Evolutionary conservation across 2,329 filamentous ascomycete genomes (phyloP), one percentile per base, ranked within the genome.

Genomic region (Pseudogymnoascus sp.): DNA sequence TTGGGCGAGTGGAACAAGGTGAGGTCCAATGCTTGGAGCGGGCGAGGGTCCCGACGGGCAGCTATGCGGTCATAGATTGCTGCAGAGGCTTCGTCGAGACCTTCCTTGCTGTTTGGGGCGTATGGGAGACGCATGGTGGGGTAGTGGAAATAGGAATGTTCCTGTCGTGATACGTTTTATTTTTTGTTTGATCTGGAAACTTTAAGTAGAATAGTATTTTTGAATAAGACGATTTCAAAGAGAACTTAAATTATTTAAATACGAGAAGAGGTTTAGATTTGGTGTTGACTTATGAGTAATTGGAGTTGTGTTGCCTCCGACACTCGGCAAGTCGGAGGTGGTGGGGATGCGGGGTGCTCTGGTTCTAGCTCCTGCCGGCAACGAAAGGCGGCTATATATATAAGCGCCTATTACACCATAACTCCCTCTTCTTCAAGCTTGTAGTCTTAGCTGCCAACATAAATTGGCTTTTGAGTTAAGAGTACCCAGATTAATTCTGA

Each of bases 11-110:
- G 90, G 11, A 93, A 81, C 1, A 93, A 83, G 1, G 90, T 81
- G 2, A 91, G 83, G 73, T 93, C 90, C n/a, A 93, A 83, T 0
- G 87, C 76, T 65, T 90, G 89, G 19, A 93, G 82, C 2, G 88
- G 87, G 1, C 89, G 85, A 0, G 89, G 88, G 1, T 79, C 76
- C 24, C 89, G 86, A 14, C 89, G 87, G 35, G 82, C 85, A 8
- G 78, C 77, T 70, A 91, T 85, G 69, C 87, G 87, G 60, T 78
- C 69, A 67, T 89, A 82, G 70, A 91, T 85, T 35, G 79, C 82
- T 1, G 77, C 31, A 33, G 78, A 81, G 0, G 76, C 76, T 5
- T 86, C 80, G 50, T 82, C 78, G 1, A 75, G 67, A 24, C 50
- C 50, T 33, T 35, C 50, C n/a, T 56, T 56, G 50, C 81, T 82